Evolutionary conservation across 768 basidiomycete genomes (phyloP), one percentile per base, ranked within the genome.

Genomic region (Lactarius evosmus): DNA sequence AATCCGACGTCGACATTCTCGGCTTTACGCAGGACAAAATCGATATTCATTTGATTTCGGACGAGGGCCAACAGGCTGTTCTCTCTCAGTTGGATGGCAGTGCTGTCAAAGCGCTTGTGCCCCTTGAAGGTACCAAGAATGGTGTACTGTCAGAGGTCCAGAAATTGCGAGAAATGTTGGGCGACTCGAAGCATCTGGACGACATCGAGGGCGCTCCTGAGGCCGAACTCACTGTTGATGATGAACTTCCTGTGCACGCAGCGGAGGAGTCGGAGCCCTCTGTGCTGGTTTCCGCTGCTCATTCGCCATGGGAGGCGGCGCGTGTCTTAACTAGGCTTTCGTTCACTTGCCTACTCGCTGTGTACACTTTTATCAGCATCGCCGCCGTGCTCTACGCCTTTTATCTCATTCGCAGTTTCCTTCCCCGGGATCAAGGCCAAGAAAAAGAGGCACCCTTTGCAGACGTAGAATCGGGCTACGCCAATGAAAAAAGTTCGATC

Each of bases 41-140:
- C n/a, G 69, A 72, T 63, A 69, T 79, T 33, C 74, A 71, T 61
- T 61, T 73, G 61, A 71, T 74, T 41, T 72, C 70, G 38, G 56
- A 70, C 33, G 70, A 74, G 52, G 70, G 75, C 27, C 75, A 75
- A 55, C 68, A 70, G 38, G 72, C 69, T 40, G 67, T 72, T 33
- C 70, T 75, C 62, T 70, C 75, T 29, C 65, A 71, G 50, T 70
- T 74, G 36, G 70, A 68, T 22, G 66, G 62, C 30, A 61, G 72
- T 51, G 69, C 70, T 34, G 63, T 73, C 50, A 74, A 72, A 59
- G 72, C 72, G n/a, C 52, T 73, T 53, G 69, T 75, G 22, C 76
- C 70, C 49, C 71, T 72, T 53, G 60, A 58, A 29, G 40, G 46
- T 22, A 67, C 66, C 61, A 55, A 69, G 38, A 61, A 58, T 53